phyloP scores from a whole-genome alignment of 2,329 filamentous ascomycete species.

The Fusarium musae region DNA sequence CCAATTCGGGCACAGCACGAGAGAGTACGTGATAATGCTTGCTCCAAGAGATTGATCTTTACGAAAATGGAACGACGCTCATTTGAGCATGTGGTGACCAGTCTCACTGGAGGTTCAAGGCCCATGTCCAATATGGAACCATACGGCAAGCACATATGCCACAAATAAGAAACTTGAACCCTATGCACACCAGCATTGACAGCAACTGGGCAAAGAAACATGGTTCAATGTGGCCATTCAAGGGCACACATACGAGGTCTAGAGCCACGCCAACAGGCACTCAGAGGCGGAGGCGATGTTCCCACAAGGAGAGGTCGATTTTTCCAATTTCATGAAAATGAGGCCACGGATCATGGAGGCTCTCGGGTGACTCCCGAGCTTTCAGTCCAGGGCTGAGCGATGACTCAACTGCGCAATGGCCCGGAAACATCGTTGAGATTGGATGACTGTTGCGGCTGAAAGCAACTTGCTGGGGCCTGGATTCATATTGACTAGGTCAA shows the following conservation, averaged over 20 bases:
- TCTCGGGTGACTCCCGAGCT: background rate
- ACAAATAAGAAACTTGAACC: background rate
- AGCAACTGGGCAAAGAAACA: background rate
- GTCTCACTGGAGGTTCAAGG: background rate
- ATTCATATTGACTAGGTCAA: background rate
- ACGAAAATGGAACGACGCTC: background rate
- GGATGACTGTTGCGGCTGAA: background rate
- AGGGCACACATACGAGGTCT: background rate
- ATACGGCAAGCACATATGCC: background rate
- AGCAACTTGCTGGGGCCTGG: background rate
- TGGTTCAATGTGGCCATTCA: background rate
- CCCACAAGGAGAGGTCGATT: background rate
- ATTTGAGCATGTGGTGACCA: background rate
- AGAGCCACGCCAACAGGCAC: background rate
- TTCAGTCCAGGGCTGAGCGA: background rate
- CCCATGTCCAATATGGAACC: background rate
- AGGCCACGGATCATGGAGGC: background rate
- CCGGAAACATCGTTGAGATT: background rate
- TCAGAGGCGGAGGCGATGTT: background rate
- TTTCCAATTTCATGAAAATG: background rate
- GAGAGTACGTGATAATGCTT: slow-evolving; percentile 97
- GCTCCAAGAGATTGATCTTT: slow-evolving; percentile 57
- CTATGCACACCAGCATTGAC: background rate
- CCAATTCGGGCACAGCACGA: slow-evolving; percentile 85
- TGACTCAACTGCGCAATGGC: background rate